Evolutionary conservation across 2,329 filamentous ascomycete species (phyloP), one percentile per base, ranked within the genome.

Genomic region (Amauroascus verrucosus): DNA sequence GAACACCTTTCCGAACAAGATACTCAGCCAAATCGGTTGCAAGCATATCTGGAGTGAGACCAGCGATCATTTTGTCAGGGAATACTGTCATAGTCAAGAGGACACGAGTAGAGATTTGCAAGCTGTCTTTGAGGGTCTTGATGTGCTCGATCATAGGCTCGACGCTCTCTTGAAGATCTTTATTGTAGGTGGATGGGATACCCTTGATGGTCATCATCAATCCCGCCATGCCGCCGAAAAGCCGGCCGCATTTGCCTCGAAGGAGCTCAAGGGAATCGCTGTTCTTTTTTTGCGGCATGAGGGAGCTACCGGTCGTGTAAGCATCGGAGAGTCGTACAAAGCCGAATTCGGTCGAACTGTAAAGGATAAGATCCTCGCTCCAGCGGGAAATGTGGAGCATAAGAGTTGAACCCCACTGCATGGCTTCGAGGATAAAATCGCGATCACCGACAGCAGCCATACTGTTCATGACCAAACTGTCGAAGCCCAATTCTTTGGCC

Each of bases 211-310:
- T 86, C 72, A 83, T 83, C 78, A 88, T 88, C 59, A 93, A 72
- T 35, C 86, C 87, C 4, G 85, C 80, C 81, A 91, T 86, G 59
- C 88, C 84, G 24, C 88, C 88, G 64, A 94, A 91, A 2, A 82
- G 79, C 55, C 85, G 77, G 1, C 86, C 87, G 28, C 78, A 76
- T 73, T 90, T 90, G 50, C 86, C 86, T n/a, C 86, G 79, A 56
- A 90, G 77, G 33, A 91, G 74, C 63, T 86, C 81, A 18, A 91
- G 75, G 38, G 79, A 83, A 70, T 91, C 86, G 1, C 51, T 54
- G 70, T 90, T 90, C 76, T 89, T 88, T 79, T 91, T 91, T 67
- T 93, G 83, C 2, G 86, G 85, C 85, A 90, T 89, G 53, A 89
- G 72, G 2, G 79, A 83, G 60, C 81, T 85, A 4, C 86, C 86